Base-by-base conservation (phyloP, 2,329 filamentous ascomycete genomes). In the Ceratocystis colombiana region DNA sequence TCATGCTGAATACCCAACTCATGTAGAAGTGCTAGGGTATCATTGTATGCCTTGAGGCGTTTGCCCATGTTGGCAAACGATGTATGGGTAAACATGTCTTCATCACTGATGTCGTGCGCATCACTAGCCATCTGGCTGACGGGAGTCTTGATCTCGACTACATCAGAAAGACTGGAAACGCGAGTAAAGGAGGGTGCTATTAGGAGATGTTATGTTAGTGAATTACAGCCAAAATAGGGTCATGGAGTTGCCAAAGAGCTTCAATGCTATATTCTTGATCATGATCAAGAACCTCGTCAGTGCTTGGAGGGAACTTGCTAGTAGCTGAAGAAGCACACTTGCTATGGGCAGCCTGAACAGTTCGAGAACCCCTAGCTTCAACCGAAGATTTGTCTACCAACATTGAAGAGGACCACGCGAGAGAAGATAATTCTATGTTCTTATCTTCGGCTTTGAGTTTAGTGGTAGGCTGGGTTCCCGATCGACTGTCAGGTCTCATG, bases 1-100 rank as follows among this genome's bases (percentile, higher is more conserved):
- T 85, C 82, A 20, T 88, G 83, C 62, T 88, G 85, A 0, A 96
- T 85, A 0, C 88, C 89, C 0, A 93, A 80, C 5, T 85, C 80
- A 63, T 89, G 84, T 0, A 96, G 80, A 61, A 87, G 82, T 2
- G 83, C 83, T 0, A 90, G 80, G 0, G 83, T 83, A 61, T 88
- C 79, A 1, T 90, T 86, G 62, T 86, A 83, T 0, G 82, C 79
- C 64, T 87, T 88, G 0, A 88, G 76, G 59, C 84, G 80, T n/a
- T 80, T 78, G 0, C 85, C 85, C 3, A 90, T 83, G 5, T 81
- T 79, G 55, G 75, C 74, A 48, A 79, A 79, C 0, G 77, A 79
- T 1, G 73, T 75, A 50, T 78, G 74, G 46, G 78, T 77, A 68
- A 77, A 77, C 64, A 74, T 76, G 30, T 77, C 76, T 12, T 75